Conservation (phyloP, 768 basidiomycete genomes). For the Suillus tomentosus region DNA sequence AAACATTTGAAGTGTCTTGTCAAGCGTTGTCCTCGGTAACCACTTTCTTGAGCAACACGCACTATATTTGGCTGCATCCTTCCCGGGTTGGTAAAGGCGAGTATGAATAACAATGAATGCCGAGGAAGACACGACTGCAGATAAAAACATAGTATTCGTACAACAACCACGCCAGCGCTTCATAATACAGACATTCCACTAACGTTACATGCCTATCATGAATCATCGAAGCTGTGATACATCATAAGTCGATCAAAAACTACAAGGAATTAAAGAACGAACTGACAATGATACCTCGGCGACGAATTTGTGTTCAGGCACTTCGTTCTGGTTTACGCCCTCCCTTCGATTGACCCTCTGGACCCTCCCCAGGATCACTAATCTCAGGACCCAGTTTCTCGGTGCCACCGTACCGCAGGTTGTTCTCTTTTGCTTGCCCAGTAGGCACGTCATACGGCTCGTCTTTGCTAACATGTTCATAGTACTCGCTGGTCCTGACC, state of each 20-base stretch:
- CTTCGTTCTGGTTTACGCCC: slow-evolving; percentile 38
- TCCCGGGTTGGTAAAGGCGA: background rate
- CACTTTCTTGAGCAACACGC: background rate
- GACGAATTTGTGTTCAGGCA: slow-evolving; percentile 10
- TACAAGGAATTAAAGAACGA: background rate
- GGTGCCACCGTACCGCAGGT: slow-evolving; percentile 27
- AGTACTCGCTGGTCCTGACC: slow-evolving; percentile 35
- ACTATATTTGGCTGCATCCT: background rate
- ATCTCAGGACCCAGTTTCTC: slow-evolving; percentile 31
- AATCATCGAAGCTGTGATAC: background rate
- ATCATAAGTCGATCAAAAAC: background rate
- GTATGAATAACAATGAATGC: background rate
- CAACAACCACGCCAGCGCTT: background rate
- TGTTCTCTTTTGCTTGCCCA: slow-evolving; percentile 5
- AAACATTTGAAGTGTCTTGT: background rate
- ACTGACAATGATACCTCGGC: background rate
- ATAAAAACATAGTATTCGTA: background rate
- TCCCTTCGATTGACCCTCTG: slow-evolving; percentile 37
- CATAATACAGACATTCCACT: background rate
- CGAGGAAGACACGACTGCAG: background rate
- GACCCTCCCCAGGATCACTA: slow-evolving; percentile 37
- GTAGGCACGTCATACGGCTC: slow-evolving; percentile 27
- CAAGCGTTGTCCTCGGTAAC: background rate
- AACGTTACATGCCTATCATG: background rate
- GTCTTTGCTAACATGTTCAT: slow-evolving; percentile 24